Percentiles rank a stretch among this genome's conserved stretches.
phyloP scores from a whole-genome alignment of 805 yeast genomes.

The Metschnikowia santaceciliae region DNA sequence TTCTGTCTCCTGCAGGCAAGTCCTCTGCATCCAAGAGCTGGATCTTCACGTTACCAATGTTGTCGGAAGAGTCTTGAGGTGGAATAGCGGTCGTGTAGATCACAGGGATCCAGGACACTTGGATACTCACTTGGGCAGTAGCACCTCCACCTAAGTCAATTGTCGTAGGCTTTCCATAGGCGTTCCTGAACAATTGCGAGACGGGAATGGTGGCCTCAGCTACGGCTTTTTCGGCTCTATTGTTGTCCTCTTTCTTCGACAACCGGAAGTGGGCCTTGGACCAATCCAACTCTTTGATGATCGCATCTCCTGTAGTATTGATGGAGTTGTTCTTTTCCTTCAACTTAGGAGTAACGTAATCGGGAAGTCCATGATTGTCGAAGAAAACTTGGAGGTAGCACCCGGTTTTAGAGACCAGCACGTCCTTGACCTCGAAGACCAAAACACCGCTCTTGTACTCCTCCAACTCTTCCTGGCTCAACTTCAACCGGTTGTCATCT shows the following conservation, averaged over 20 bases:
- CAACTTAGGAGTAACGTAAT: slow-evolving; percentile 54
- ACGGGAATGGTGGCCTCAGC: slow-evolving; percentile 69
- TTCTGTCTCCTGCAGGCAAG: slow-evolving; percentile 81
- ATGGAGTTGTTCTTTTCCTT: slow-evolving; percentile 36
- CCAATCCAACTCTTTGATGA: slow-evolving; percentile 73
- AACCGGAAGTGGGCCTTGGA: slow-evolving; percentile 64
- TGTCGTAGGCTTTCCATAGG: slow-evolving; percentile 59
- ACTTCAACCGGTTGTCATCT: slow-evolving; percentile 34
- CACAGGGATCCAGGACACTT: slow-evolving; percentile 78
- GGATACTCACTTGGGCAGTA: slow-evolving; percentile 51
- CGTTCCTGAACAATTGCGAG: slow-evolving; percentile 54
- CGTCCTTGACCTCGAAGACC: slow-evolving; percentile 61
- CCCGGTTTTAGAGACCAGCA: slow-evolving; percentile 50
- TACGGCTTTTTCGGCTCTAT: slow-evolving; percentile 53
- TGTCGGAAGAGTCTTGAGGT: slow-evolving; percentile 66
- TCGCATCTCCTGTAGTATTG: slow-evolving; percentile 61
- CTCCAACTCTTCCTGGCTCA: slow-evolving; percentile 56
- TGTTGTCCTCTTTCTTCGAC: slow-evolving; percentile 49
- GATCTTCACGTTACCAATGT: slow-evolving; percentile 67
- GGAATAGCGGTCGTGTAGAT: slow-evolving; percentile 54
- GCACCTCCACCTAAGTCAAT: slow-evolving; percentile 53
- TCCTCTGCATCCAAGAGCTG: slow-evolving; percentile 60
- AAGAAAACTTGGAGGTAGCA: slow-evolving; percentile 70
- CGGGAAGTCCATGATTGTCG: slow-evolving; percentile 69
- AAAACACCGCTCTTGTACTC: slow-evolving; percentile 72